These are phyloP conservation scores for Millerozyma miso DNA, from an alignment of 805 yeast species.

Conservation along the genomic window DNA sequence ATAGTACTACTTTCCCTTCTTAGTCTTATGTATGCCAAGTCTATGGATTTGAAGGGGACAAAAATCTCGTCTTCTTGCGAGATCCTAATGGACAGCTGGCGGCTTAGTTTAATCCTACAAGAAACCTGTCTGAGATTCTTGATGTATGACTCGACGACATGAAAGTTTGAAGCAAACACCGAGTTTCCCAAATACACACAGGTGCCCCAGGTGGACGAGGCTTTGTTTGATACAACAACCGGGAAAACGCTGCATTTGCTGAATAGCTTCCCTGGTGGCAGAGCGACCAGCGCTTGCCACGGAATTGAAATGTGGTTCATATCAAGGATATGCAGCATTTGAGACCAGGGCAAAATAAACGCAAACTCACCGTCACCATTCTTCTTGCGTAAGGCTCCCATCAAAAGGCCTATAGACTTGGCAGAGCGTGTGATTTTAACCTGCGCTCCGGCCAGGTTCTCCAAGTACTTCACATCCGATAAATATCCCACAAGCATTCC, in stretches of 20 bases:
- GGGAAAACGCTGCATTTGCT: slow-evolving; percentile 15
- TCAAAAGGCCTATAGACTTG: slow-evolving; percentile 32
- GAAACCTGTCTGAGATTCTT: background rate
- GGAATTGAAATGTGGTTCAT: background rate
- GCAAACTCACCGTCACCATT: slow-evolving; percentile 46
- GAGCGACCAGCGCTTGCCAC: background rate
- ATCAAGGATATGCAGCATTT: slow-evolving; percentile 8
- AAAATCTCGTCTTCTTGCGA: slow-evolving; percentile 17
- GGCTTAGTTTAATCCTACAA: slow-evolving; percentile 6
- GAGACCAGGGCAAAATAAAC: slow-evolving; percentile 26
- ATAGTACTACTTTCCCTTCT: slow-evolving; percentile 5
- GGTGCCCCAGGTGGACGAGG: slow-evolving; percentile 39
- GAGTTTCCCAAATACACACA: slow-evolving; percentile 29
- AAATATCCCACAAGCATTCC: slow-evolving; percentile 18
- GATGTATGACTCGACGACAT: slow-evolving; percentile 28
- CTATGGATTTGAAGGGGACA: slow-evolving; percentile 30
- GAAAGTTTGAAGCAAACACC: slow-evolving; percentile 38
- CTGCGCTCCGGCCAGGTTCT: slow-evolving; percentile 43
- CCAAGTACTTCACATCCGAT: slow-evolving; percentile 40
- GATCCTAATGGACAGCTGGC: slow-evolving; percentile 2
- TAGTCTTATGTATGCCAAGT: slow-evolving; percentile 34
- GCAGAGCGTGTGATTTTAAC: slow-evolving; percentile 8
- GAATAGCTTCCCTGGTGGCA: background rate
- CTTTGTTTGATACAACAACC: slow-evolving; percentile 7
- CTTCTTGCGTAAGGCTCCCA: slow-evolving; percentile 32